Base-by-base conservation (phyloP, 169 alveolate species). In the Plasmodium fragile region DNA sequence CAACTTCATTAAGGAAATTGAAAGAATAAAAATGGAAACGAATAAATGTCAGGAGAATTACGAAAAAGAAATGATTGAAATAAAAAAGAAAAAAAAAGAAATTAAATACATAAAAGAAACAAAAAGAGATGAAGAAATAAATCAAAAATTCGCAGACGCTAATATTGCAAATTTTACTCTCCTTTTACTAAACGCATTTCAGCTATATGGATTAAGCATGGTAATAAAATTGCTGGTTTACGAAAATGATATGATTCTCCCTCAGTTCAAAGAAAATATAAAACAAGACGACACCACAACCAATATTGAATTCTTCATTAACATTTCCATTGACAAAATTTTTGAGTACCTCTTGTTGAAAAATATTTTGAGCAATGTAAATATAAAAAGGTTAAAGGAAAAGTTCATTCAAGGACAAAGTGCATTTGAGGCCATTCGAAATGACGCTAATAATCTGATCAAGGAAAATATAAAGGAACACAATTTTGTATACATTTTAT, bases 1-100 rank as follows among this genome's bases (percentile, higher is more conserved):
- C 34, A 73, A 34, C 28, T 75, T 85, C 69, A 53, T 77, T 2
- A 85, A 53, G 30, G 93, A 85, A 43, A 85, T 85, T 11, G 93
- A 85, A 75, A 34, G 65, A 3, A 32, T 85, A 59, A 85, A 75
- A 53, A 85, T 30, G 36, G 93, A 85, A 28, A 77, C 79, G 25
- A 75, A 28, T 7, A 85, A 73, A 36, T 85, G 85, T 55, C 69
- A 69, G 8, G 93, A 85, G 28, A 85, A 73, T 43, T 85, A 85
- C 65, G 93, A 85, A 73, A 85, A 75, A 30, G 93, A 85, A 75
- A 85, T 85, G 93, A 10, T 73, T 11, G 93, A 85, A 72, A 85
- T 85, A 22, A 52, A 85, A 45, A 84, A 84, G n/a, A 55, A 13
- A 52, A 84, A 84, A 55, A 73, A 75, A n/a, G 93, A 85, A 85